Percentiles rank a stretch among this genome's conserved stretches.
Evolutionary conservation across 495 filamentous ascomycete species (phyloP).

Genomic region (Rostrohypoxylon terebratum): DNA sequence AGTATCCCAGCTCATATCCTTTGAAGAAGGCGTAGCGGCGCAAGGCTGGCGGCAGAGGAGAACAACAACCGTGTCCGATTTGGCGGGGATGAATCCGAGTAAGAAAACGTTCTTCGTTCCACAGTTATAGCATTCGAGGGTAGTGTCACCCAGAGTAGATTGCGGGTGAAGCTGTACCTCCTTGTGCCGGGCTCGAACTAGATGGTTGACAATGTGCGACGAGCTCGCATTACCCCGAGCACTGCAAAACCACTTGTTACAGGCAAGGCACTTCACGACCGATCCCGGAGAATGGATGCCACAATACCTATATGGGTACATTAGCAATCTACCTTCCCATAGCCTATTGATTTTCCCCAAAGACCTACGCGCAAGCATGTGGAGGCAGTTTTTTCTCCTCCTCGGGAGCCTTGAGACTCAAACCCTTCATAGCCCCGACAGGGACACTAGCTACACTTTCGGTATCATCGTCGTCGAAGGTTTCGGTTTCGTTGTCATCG

Average conservation of each 20-base stretch:
- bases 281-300: slow-evolving; percentile 95
- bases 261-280: slow-evolving; percentile 95
- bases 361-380: slow-evolving; percentile 94
- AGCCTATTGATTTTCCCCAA: not conserved
- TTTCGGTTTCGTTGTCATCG: slow-evolving; percentile 91
- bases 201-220: slow-evolving; percentile 97
- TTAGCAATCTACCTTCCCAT: slow-evolving; percentile 19
- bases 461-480: slow-evolving; percentile 88
- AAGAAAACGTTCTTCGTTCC: slow-evolving; percentile 99
- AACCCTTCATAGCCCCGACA: slow-evolving; percentile 76
- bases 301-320: slow-evolving; percentile 75
- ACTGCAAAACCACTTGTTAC: slow-evolving; percentile 99
- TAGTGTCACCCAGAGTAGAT: slow-evolving; percentile 96
- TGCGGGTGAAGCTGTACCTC: slow-evolving; percentile 96
- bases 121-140: slow-evolving; percentile 99
- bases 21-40: slow-evolving; percentile 92
- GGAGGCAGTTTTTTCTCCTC: slow-evolving; percentile 93
- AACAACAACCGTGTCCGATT: slow-evolving; percentile 98
- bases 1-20: slow-evolving; percentile 99
- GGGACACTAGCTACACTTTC: slow-evolving; percentile 92
- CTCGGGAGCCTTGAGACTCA: slow-evolving; percentile 70
- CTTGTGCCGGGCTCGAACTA: slow-evolving; percentile 97
- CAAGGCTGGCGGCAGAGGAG: slow-evolving; percentile 97
- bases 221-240: slow-evolving; percentile 96
- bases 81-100: slow-evolving; percentile 99